A percentile compares a stretch with the other conserved stretches of the same genome.
Evolutionary conservation across 2,329 filamentous ascomycete species (phyloP).

Genomic region (Coniochaeta prunicola): DNA sequence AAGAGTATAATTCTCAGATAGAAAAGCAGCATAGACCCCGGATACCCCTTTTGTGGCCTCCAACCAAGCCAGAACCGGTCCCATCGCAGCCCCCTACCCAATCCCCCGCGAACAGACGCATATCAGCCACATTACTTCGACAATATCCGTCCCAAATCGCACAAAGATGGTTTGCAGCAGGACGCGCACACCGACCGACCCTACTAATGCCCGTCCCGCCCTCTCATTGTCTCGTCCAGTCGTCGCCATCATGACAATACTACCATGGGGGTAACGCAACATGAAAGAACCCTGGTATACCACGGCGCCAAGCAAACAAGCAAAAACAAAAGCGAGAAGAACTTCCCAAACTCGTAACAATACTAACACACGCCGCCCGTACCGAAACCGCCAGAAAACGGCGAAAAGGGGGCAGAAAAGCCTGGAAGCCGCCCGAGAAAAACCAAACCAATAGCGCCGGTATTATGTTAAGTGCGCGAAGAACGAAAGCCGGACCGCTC

Average conservation of each 20-base stretch:
- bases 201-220: not conserved
- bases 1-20: not conserved
- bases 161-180: not conserved
- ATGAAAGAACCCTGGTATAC: not conserved
- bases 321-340: not conserved
- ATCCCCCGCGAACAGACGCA: not conserved
- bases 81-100: not conserved
- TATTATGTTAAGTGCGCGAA: not conserved
- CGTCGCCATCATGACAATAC: not conserved
- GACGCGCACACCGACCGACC: not conserved
- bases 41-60: not conserved
- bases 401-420: not conserved
- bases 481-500: not conserved
- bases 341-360: not conserved
- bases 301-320: not conserved
- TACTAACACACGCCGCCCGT: not conserved
- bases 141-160: not conserved
- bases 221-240: not conserved
- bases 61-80: not conserved
- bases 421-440: not conserved
- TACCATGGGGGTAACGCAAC: not conserved
- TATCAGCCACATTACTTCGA: not conserved
- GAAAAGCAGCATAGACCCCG: not conserved
- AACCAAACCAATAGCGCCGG: not conserved
- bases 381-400: not conserved